phyloP scores from a whole-genome alignment of 2,329 filamentous ascomycete genomes.

The Aureobasidium sp. region DNA sequence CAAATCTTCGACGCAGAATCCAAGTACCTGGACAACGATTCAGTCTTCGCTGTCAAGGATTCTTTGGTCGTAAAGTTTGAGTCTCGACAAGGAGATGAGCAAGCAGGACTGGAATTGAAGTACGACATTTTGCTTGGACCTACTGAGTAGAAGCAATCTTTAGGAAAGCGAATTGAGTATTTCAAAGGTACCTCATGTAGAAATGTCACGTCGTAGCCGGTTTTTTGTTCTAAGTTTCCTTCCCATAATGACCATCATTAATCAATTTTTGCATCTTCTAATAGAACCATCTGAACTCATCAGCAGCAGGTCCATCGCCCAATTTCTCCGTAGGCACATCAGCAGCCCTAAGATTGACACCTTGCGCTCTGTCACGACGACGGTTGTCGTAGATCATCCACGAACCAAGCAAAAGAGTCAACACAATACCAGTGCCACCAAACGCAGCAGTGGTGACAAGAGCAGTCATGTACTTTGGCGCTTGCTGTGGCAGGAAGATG shows the following conservation, averaged over 20 bases:
- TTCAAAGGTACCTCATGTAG: too few relatives aligned
- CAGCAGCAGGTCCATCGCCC: conserved; percentile 33
- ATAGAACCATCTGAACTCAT: conserved; percentile 37
- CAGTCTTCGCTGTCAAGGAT: conserved; percentile 53
- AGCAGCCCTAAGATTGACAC: conserved; percentile 44
- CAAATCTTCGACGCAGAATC: conserved; percentile 66
- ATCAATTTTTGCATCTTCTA: neutral
- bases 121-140: conserved; percentile 31
- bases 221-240: neutral
- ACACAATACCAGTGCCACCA: conserved; percentile 49
- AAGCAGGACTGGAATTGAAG: conserved; percentile 44
- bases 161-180: neutral
- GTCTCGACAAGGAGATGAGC: conserved; percentile 40
- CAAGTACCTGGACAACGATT: conserved; percentile 51
- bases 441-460: conserved; percentile 56
- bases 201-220: too few relatives aligned
- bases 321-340: conserved; percentile 38
- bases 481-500: conserved; percentile 55
- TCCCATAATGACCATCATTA: neutral
- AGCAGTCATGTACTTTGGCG: conserved; percentile 58
- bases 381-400: conserved; percentile 61
- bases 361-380: conserved; percentile 48
- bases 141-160: neutral
- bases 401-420: conserved; percentile 47
- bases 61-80: conserved; percentile 49